Percentiles rank a stretch among this genome's conserved stretches.
These are phyloP conservation scores for Hypoxylon sp. DNA, from an alignment of 2,329 filamentous ascomycete species.

Conservation along the genomic window DNA sequence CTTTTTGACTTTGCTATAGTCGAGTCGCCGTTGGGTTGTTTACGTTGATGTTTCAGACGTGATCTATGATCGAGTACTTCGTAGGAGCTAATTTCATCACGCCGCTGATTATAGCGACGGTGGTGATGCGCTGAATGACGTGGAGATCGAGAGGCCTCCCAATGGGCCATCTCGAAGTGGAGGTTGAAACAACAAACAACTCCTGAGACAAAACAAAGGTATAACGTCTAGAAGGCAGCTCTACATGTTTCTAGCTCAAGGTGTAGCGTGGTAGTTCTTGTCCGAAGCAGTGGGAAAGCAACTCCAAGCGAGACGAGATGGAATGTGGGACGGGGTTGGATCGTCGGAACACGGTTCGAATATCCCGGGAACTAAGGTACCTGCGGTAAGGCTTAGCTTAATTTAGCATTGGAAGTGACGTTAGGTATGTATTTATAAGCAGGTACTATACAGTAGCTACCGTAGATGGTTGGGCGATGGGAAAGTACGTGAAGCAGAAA, in stretches of 20 bases:
- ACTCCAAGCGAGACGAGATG: conserved; percentile 34
- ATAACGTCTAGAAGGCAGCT: conserved; percentile 21
- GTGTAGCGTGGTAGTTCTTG: conserved; percentile 27
- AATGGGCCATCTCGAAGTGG: conserved; percentile 46
- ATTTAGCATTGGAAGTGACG: conserved; percentile 1
- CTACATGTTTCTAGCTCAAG: conserved; percentile 22
- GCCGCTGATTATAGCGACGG: conserved; percentile 33
- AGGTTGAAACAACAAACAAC: conserved; percentile 46
- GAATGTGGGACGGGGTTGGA: conserved; percentile 35
- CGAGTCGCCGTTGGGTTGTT: conserved; percentile 20
- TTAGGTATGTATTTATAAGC: conserved; percentile 3
- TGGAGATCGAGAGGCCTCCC: conserved; percentile 46
- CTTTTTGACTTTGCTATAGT: conserved; percentile 45
- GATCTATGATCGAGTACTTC: conserved; percentile 28
- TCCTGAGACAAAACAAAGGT: conserved; percentile 48
- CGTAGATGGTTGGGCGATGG: background rate
- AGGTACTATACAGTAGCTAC: background rate
- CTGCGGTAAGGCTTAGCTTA: conserved; percentile 33
- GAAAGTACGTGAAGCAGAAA: background rate
- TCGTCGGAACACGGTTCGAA: conserved; percentile 28
- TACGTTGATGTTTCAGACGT: conserved; percentile 41
- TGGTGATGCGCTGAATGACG: conserved; percentile 47
- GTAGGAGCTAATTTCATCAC: conserved; percentile 25
- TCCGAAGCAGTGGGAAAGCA: conserved; percentile 27
- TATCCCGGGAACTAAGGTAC: conserved; percentile 24